Conservation (phyloP, 108 stramenopile species). For the Pseudonitzschia pungens region DNA sequence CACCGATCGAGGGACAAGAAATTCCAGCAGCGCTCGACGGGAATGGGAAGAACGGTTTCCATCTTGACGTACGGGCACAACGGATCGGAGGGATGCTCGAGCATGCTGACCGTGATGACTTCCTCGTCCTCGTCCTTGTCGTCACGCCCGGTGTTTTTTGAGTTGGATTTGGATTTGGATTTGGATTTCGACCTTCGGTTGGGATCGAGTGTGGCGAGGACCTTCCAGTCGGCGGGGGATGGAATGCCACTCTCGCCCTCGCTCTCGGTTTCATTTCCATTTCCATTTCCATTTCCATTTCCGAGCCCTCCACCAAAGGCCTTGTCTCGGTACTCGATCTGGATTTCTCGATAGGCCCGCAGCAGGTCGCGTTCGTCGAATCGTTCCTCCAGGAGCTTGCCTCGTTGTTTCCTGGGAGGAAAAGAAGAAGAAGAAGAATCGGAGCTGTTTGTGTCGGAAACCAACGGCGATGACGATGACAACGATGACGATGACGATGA, state of each 20-base stretch:
- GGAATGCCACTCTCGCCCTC: no score
- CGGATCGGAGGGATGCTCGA: conserved; percentile 59
- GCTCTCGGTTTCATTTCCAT: not conserved
- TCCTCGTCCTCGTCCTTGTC: conserved; percentile 28
- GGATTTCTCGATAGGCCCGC: conserved; percentile 39
- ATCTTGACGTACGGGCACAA: conserved; percentile 69
- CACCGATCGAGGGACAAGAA: conserved; percentile 52
- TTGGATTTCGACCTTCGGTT: not conserved
- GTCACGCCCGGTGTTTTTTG: not conserved
- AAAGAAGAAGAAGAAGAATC: no score
- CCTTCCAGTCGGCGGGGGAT: conserved; percentile 26
- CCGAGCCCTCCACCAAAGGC: conserved; percentile 18
- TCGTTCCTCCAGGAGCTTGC: conserved; percentile 17
- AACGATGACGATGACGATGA: no score
- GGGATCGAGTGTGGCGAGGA: conserved; percentile 15
- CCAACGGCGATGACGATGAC: no score
- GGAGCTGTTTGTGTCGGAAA: no score
- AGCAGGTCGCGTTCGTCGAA: conserved; percentile 39
- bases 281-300: not conserved
- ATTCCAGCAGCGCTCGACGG: conserved; percentile 55
- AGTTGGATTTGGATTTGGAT: no score
- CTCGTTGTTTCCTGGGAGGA: conserved; percentile 6
- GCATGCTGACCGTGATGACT: conserved; percentile 44
- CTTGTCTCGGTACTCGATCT: conserved; percentile 37
- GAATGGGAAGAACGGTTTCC: conserved; percentile 49